Evolutionary conservation across 352 stramenopile species (phyloP).

Genomic region (Peronospora destructor): DNA sequence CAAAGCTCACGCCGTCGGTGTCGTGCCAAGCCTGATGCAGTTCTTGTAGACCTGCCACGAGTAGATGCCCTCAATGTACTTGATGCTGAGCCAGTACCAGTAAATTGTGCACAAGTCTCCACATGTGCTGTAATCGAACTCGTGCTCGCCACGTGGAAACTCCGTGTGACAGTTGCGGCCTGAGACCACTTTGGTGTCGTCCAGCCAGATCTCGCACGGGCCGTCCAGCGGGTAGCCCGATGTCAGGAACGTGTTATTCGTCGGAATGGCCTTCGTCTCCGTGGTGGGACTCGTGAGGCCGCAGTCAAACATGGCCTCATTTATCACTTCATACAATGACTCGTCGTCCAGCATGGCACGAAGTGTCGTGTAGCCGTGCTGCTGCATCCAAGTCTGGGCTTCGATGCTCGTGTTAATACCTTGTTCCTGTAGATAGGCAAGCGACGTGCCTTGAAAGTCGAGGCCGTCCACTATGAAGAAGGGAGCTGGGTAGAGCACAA

Average conservation of each 20-base stretch:
- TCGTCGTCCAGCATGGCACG: slow-evolving; percentile 52
- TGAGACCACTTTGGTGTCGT: slow-evolving; percentile 33
- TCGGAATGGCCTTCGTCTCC: slow-evolving; percentile 42
- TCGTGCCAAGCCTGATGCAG: slow-evolving; percentile 31
- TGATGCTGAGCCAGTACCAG: slow-evolving; percentile 56
- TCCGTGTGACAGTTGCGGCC: slow-evolving; percentile 43
- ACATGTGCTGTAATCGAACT: slow-evolving; percentile 47
- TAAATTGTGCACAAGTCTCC: slow-evolving; percentile 34
- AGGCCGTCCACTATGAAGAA: slow-evolving; percentile 54
- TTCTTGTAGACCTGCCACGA: slow-evolving; percentile 68
- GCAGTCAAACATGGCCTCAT: slow-evolving; percentile 47
- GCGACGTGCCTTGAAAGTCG: slow-evolving; percentile 33
- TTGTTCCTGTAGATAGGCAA: slow-evolving; percentile 50
- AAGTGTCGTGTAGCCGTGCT: slow-evolving; percentile 37
- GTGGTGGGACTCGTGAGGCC: slow-evolving; percentile 40
- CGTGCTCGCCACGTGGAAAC: slow-evolving; percentile 30
- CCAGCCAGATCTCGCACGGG: slow-evolving; percentile 54
- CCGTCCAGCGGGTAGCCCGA: slow-evolving; percentile 55
- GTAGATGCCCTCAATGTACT: slow-evolving; percentile 40
- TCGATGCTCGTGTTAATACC: slow-evolving; percentile 44
- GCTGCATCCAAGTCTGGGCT: slow-evolving; percentile 31
- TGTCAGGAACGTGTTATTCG: slow-evolving; percentile 33
- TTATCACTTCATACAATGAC: slow-evolving; percentile 40
- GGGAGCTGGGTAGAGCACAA: slow-evolving; percentile 35
- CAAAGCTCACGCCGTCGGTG: slow-evolving; percentile 9